These are phyloP conservation scores for Laetiporus sulphureus DNA, from an alignment of 1,284 basidiomycete species.

Conservation along the genomic window DNA sequence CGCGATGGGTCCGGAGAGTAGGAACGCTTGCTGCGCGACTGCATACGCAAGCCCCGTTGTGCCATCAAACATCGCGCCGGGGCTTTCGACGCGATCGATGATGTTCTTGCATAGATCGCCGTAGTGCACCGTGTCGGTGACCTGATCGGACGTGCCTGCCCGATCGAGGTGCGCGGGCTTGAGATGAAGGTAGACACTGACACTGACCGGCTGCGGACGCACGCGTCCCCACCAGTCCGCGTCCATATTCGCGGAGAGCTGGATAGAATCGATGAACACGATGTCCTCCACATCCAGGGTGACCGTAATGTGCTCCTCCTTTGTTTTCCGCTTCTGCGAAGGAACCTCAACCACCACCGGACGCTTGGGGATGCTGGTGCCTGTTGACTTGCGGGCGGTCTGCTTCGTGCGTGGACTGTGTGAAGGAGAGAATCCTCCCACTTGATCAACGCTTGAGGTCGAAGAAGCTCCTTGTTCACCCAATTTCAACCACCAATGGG, in stretches of 20 bases:
- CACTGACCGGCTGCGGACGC: constrained; percentile 32
- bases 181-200: constrained; percentile 38
- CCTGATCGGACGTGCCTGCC: constrained; percentile 36
- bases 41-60: constrained; percentile 27
- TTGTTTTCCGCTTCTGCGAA: too few relatives aligned
- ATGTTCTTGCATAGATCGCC: constrained; percentile 40
- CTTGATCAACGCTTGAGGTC: too few relatives aligned
- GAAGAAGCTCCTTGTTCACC: too few relatives aligned
- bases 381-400: too few relatives aligned
- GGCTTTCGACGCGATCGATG: constrained; percentile 21
- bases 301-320: too few relatives aligned
- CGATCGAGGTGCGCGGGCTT: constrained; percentile 28
- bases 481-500: too few relatives aligned
- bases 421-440: too few relatives aligned
- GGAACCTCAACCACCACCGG: too few relatives aligned
- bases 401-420: too few relatives aligned
- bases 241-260: constrained; percentile 33
- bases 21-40: constrained; percentile 28
- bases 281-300: too few relatives aligned
- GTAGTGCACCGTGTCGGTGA: constrained; percentile 42
- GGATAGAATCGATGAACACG: constrained; percentile 36
- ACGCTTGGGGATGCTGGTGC: too few relatives aligned
- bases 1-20: constrained; percentile 23
- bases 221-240: constrained; percentile 42
- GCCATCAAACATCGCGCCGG: constrained; percentile 15